phyloP scores from a whole-genome alignment of 2,329 filamentous ascomycete species.

The Fusarium temperatum region DNA sequence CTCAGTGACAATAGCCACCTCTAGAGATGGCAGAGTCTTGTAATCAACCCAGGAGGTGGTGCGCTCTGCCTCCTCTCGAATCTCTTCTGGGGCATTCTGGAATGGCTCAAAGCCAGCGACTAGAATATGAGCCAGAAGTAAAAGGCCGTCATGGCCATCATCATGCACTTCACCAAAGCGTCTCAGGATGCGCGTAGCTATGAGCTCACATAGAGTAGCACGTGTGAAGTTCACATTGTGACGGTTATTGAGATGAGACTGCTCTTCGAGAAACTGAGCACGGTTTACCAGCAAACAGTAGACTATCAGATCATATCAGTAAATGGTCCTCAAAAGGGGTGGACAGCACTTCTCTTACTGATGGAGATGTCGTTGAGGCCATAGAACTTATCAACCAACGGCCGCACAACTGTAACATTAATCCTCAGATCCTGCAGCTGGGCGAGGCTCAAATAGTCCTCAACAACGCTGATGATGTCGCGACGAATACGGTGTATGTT shows the following conservation, averaged over 20 bases:
- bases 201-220: slow-evolving; percentile 80
- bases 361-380: slow-evolving; percentile 82
- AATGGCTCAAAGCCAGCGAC: slow-evolving; percentile 88
- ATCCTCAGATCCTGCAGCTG: slow-evolving; percentile 84
- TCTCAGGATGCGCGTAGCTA: slow-evolving; percentile 80
- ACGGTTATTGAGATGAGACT: slow-evolving; percentile 77
- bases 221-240: slow-evolving; percentile 84
- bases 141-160: slow-evolving; percentile 72
- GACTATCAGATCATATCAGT: slow-evolving; percentile 56
- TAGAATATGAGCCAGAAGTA: slow-evolving; percentile 80
- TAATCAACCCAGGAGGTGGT: slow-evolving; percentile 59
- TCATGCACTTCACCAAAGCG: slow-evolving; percentile 82
- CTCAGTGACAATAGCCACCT: slow-evolving; percentile 84
- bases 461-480: slow-evolving; percentile 70
- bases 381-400: slow-evolving; percentile 85
- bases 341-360: slow-evolving; percentile 53
- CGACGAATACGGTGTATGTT: slow-evolving; percentile 78
- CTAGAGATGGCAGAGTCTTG: slow-evolving; percentile 77
- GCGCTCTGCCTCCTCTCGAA: slow-evolving; percentile 66
- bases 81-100: slow-evolving; percentile 77
- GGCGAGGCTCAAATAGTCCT: slow-evolving; percentile 72
- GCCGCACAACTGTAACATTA: slow-evolving; percentile 81
- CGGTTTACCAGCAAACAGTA: slow-evolving; percentile 87
- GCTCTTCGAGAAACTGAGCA: slow-evolving; percentile 80
- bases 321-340: background rate